Evolutionary conservation across 2,329 filamentous ascomycete species (phyloP).

Genomic region (Macrophomina tecta): DNA sequence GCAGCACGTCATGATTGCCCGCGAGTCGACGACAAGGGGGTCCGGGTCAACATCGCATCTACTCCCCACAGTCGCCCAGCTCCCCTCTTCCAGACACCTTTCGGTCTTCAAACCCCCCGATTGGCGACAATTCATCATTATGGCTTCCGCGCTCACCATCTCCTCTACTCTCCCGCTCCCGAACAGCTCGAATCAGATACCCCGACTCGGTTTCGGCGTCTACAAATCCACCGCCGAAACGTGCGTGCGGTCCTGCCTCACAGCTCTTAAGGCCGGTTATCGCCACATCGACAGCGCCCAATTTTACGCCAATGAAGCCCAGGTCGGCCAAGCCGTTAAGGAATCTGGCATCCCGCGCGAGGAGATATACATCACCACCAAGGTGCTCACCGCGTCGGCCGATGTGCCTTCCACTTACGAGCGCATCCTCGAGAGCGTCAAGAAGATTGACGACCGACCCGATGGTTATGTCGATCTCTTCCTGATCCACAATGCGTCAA

Average conservation of each 20-base stretch:
- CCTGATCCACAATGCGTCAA: constrained; percentile 69
- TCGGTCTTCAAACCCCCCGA: background rate
- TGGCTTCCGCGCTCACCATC: constrained; percentile 47
- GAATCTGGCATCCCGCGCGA: constrained; percentile 61
- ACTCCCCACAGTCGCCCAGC: background rate
- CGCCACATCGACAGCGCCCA: constrained; percentile 72
- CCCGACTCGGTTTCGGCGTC: constrained; percentile 73
- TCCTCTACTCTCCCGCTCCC: constrained; percentile 58
- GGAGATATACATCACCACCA: constrained; percentile 73
- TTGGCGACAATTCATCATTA: background rate
- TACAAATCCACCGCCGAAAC: constrained; percentile 64
- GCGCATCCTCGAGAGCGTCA: constrained; percentile 65
- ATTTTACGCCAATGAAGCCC: constrained; percentile 71
- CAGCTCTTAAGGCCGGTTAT: constrained; percentile 65
- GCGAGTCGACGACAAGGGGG: background rate
- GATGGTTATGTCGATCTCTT: constrained; percentile 74
- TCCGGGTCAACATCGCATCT: background rate
- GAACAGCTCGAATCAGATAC: constrained; percentile 61
- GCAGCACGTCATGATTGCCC: constrained; percentile 20
- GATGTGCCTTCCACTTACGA: constrained; percentile 65
- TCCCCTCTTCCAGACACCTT: background rate
- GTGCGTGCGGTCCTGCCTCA: constrained; percentile 64
- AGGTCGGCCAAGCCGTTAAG: constrained; percentile 69
- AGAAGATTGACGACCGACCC: constrained; percentile 60
- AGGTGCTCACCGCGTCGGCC: constrained; percentile 64